Conservation (phyloP, 495 filamentous ascomycete species). For the Viridothelium virens region DNA sequence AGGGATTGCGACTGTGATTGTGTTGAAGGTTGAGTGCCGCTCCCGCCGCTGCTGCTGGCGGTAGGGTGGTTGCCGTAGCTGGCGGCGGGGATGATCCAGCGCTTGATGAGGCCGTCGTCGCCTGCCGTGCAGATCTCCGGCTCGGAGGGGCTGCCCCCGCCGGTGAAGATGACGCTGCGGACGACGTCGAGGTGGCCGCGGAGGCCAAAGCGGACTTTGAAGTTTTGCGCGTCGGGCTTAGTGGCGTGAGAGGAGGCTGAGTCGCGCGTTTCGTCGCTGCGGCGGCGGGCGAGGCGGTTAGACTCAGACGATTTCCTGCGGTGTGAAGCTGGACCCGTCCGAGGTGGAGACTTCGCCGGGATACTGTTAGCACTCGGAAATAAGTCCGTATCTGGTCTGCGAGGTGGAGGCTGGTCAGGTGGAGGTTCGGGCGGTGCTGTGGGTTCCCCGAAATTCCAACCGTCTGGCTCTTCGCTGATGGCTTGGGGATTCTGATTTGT, state of each 20-base stretch:
- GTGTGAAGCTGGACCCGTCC: conserved; percentile 58
- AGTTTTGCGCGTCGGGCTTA: conserved; percentile 34
- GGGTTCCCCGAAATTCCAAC: conserved; percentile 87
- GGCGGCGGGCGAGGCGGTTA: conserved; percentile 48
- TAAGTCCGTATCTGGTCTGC: conserved; percentile 70
- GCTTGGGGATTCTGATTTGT: conserved; percentile 15
- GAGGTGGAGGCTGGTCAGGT: conserved; percentile 44
- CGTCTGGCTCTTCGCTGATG: conserved; percentile 53
- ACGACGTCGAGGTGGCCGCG: conserved; percentile 91
- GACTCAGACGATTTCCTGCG: conserved; percentile 67
- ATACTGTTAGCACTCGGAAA: conserved; percentile 79
- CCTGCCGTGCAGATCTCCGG: conserved; percentile 95
- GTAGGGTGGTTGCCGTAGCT: conserved; percentile 48
- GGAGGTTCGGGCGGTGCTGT: conserved; percentile 39
- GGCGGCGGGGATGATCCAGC: conserved; percentile 80
- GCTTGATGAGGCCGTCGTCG: conserved; percentile 90
- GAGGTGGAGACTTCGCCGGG: conserved; percentile 65
- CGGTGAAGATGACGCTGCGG: conserved; percentile 88
- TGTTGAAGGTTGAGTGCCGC: too few species aligned
- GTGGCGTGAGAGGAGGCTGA: conserved; percentile 49
- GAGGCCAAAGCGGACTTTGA: conserved; percentile 88
- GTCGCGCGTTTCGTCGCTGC: conserved; percentile 40
- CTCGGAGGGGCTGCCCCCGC: conserved; percentile 85
- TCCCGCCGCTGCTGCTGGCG: conserved; percentile 34
- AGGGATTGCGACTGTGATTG: not conserved